Evolutionary conservation across 2,329 filamentous ascomycete genomes (phyloP).

Genomic region (Podosphaera aphanis): DNA sequence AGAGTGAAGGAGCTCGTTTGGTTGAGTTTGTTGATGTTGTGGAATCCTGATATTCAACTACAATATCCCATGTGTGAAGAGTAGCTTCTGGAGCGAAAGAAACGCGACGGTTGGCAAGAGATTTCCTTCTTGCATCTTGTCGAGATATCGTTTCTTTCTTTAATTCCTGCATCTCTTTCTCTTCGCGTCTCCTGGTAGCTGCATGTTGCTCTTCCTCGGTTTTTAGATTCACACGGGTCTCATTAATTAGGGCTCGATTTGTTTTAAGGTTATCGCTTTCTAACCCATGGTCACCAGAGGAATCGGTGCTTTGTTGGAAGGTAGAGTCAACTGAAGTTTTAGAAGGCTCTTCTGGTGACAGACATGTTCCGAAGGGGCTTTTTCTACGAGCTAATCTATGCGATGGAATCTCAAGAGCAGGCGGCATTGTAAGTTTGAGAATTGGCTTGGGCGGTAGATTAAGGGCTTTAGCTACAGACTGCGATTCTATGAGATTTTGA

Average conservation of each 20-base stretch:
- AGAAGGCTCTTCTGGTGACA: constrained; percentile 6
- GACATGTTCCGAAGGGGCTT: constrained; percentile 13
- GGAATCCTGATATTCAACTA: constrained; percentile 69
- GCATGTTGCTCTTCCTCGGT: constrained; percentile 50
- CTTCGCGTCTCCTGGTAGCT: constrained; percentile 44
- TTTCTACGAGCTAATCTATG: constrained; percentile 12
- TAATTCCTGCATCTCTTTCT: constrained; percentile 33
- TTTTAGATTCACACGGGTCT: constrained; percentile 36
- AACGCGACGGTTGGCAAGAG: constrained; percentile 74
- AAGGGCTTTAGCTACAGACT: constrained; percentile 13
- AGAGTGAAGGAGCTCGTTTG: constrained; percentile 41
- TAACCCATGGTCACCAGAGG: constrained; percentile 19
- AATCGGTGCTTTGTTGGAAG: constrained; percentile 6
- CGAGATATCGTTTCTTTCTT: constrained; percentile 44
- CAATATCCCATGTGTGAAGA: constrained; percentile 83
- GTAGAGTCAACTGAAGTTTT: constrained; percentile 13
- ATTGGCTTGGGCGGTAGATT: constrained; percentile 41
- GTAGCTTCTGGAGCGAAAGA: constrained; percentile 96
- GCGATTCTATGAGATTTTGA: constrained; percentile 5
- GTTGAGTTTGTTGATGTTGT: constrained; percentile 55
- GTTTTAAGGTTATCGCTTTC: constrained; percentile 25
- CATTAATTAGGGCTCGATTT: constrained; percentile 16
- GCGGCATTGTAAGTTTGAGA: constrained; percentile 55
- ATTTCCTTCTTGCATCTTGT: constrained; percentile 75
- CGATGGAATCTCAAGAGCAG: constrained; percentile 41